These are phyloP conservation scores for Cicer yamashitae DNA, from an alignment of 306 rosid genomes.

Conservation along the genomic window DNA sequence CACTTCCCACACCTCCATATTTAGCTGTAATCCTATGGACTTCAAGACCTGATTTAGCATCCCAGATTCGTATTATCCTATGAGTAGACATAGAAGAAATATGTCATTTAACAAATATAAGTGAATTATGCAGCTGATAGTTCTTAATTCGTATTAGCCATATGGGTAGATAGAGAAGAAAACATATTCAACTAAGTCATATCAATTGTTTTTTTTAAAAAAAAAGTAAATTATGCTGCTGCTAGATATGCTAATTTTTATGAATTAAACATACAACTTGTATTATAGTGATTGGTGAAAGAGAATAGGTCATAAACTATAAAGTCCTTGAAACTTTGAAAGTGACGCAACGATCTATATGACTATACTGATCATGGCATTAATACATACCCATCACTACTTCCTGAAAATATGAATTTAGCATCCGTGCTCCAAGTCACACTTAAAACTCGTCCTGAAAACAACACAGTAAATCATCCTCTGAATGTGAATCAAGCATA, in stretches of 20 bases:
- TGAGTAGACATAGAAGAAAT: constrained; percentile 10
- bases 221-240: constrained; percentile 3
- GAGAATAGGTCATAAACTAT: neutral
- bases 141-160: constrained; percentile 64
- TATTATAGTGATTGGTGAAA: neutral
- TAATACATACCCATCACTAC: constrained; percentile 85
- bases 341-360: neutral
- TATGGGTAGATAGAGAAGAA: constrained; percentile 5
- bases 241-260: neutral
- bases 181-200: constrained; percentile 2
- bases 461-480: constrained; percentile 29
- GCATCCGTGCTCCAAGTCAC: constrained; percentile 90
- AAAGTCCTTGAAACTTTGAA: neutral
- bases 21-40: constrained; percentile 88
- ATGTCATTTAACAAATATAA: neutral
- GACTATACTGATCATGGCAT: constrained; percentile 13
- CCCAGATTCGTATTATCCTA: constrained; percentile 89
- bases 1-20: constrained; percentile 79
- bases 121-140: neutral
- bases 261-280: neutral
- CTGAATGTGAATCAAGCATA: neutral
- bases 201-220: neutral
- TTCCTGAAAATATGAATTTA: constrained; percentile 77
- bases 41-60: constrained; percentile 67
- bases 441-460: constrained; percentile 79